Conservation (phyloP, 768 basidiomycete genomes). For the Calocybe indica region DNA sequence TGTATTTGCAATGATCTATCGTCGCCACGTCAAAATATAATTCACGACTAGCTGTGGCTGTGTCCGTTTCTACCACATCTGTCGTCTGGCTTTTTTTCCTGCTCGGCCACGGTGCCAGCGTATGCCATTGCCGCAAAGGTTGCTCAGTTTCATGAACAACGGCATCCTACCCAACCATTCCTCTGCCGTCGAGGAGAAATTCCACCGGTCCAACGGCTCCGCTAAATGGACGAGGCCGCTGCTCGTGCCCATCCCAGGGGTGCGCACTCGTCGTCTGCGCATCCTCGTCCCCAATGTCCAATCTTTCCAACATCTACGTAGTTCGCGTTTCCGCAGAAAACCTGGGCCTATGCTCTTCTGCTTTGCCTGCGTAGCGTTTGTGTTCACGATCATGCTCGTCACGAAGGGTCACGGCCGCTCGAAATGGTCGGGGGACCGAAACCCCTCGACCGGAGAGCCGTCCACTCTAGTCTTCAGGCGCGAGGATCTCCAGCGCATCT, state of each 20-base stretch:
- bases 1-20: not conserved
- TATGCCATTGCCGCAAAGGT: slow-evolving; percentile 6
- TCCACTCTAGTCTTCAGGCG: slow-evolving; percentile 67
- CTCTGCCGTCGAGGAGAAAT: slow-evolving; percentile 37
- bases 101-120: not conserved
- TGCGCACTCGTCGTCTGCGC: slow-evolving; percentile 50
- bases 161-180: slow-evolving; percentile 36
- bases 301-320: slow-evolving; percentile 36
- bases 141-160: slow-evolving; percentile 18
- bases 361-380: slow-evolving; percentile 42
- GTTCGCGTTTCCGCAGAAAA: slow-evolving; percentile 44
- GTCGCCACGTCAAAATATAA: not conserved
- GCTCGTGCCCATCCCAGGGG: slow-evolving; percentile 52
- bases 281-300: slow-evolving; percentile 51
- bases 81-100: slow-evolving; percentile 4
- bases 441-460: slow-evolving; percentile 31
- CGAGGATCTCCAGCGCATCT: slow-evolving; percentile 76
- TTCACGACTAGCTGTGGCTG: slow-evolving; percentile 13
- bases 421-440: slow-evolving; percentile 39
- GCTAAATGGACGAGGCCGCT: slow-evolving; percentile 48
- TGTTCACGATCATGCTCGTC: slow-evolving; percentile 45
- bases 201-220: slow-evolving; percentile 22
- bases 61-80: slow-evolving; percentile 16
- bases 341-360: slow-evolving; percentile 50
- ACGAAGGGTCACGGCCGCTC: slow-evolving; percentile 32